Percentiles rank a stretch among this genome's conserved stretches.
Evolutionary conservation across 805 yeast genomes (phyloP).

Genomic region (Pichia pseudocactophila): DNA sequence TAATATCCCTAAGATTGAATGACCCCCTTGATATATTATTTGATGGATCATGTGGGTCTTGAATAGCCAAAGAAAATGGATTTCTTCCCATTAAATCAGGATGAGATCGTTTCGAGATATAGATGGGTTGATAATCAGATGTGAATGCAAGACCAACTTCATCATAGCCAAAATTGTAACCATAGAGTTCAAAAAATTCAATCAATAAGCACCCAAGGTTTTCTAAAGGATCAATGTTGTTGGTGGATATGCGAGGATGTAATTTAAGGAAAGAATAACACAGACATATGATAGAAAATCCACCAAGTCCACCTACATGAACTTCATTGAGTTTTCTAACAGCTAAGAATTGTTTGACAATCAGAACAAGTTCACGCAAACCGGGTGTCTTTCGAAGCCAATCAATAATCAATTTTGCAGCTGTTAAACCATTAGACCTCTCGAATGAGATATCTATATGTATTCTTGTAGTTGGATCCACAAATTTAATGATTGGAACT

Average conservation of each 20-base stretch:
- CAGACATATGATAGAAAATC: slow-evolving; percentile 84
- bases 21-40: slow-evolving; percentile 85
- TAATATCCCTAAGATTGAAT: slow-evolving; percentile 68
- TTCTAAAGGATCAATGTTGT: slow-evolving; percentile 55
- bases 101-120: slow-evolving; percentile 44
- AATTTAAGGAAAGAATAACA: slow-evolving; percentile 67
- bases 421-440: slow-evolving; percentile 69
- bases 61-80: slow-evolving; percentile 63
- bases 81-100: slow-evolving; percentile 35
- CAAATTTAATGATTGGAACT: slow-evolving; percentile 89
- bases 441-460: slow-evolving; percentile 90
- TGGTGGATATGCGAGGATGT: slow-evolving; percentile 70
- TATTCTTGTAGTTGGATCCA: slow-evolving; percentile 59
- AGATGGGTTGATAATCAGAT: slow-evolving; percentile 44
- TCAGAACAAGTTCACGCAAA: slow-evolving; percentile 68
- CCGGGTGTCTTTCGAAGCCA: slow-evolving; percentile 77
- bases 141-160: slow-evolving; percentile 57
- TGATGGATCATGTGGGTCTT: slow-evolving; percentile 78
- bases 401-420: slow-evolving; percentile 64
- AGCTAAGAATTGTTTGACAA: slow-evolving; percentile 77
- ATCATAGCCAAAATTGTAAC: slow-evolving; percentile 81
- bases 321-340: slow-evolving; percentile 76
- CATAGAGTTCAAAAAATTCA: slow-evolving; percentile 89
- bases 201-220: slow-evolving; percentile 81
- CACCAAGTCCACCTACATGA: slow-evolving; percentile 91